Conservation (phyloP, 768 basidiomycete species). For the Tulasnella sp. region DNA sequence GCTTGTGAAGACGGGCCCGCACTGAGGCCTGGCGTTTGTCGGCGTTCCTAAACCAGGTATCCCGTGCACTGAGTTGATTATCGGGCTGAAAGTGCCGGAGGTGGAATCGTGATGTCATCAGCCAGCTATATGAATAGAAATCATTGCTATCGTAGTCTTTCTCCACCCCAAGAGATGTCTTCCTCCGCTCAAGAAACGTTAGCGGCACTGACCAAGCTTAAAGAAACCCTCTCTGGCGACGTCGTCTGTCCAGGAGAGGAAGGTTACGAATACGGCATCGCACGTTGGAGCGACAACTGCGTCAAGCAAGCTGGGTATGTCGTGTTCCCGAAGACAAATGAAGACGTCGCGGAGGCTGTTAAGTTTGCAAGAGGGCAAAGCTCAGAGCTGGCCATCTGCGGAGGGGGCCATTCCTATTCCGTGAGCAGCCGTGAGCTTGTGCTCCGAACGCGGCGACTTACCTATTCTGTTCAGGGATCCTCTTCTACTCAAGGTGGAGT, state of each 20-base stretch:
- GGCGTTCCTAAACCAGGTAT: not conserved
- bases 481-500: not conserved
- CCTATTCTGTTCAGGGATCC: not conserved
- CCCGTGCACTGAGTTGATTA: not conserved
- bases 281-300: not conserved
- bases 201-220: not conserved
- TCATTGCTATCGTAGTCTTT: not conserved
- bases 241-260: not conserved
- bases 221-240: not conserved
- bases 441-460: not conserved
- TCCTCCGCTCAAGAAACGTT: not conserved
- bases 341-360: constrained; percentile 4
- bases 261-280: not conserved
- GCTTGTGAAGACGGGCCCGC: not conserved
- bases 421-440: constrained; percentile 29
- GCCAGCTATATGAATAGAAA: not conserved
- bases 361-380: not conserved
- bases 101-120: not conserved
- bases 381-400: constrained; percentile 1
- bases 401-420: constrained; percentile 35
- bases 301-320: constrained; percentile 4
- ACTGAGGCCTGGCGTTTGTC: not conserved
- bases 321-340: not conserved
- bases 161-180: not conserved
- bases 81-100: not conserved